A percentile compares a stretch with the other conserved stretches of the same genome.
Conservation (phyloP, 768 basidiomycete genomes). For the Lactarius psammicola region DNA sequence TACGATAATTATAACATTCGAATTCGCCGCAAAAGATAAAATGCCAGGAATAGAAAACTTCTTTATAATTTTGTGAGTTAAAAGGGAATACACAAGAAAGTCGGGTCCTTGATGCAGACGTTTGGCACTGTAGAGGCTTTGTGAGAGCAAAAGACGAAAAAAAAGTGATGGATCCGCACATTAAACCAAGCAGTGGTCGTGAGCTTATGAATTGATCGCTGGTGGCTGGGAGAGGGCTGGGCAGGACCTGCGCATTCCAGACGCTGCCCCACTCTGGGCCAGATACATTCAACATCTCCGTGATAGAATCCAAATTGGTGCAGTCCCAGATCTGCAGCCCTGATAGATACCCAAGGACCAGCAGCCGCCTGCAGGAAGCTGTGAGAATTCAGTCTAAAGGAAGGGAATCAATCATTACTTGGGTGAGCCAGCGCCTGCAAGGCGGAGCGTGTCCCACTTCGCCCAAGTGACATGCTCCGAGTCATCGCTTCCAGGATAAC, state of each 20-base stretch:
- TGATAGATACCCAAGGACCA: conserved; percentile 52
- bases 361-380: conserved; percentile 39
- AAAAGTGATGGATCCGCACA: conserved; percentile 33
- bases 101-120: conserved; percentile 29
- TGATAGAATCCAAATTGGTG: conserved; percentile 47
- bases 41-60: conserved; percentile 43
- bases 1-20: conserved; percentile 57
- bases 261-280: conserved; percentile 38
- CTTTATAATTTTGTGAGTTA: conserved; percentile 51
- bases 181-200: conserved; percentile 39
- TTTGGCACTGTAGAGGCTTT: conserved; percentile 26
- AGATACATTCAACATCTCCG: conserved; percentile 54
- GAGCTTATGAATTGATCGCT: conserved; percentile 36
- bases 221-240: conserved; percentile 31
- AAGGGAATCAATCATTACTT: conserved; percentile 24
- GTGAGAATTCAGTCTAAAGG: conserved; percentile 13
- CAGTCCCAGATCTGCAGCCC: conserved; percentile 66
- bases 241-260: conserved; percentile 44
- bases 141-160: conserved; percentile 7
- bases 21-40: conserved; percentile 47
- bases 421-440: conserved; percentile 17
- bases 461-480: conserved; percentile 46
- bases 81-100: conserved; percentile 48
- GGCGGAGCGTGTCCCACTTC: conserved; percentile 41
- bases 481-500: conserved; percentile 34